These are phyloP conservation scores for Hansenula sp. DNA, from an alignment of 1,139 yeast species.

Conservation along the genomic window DNA sequence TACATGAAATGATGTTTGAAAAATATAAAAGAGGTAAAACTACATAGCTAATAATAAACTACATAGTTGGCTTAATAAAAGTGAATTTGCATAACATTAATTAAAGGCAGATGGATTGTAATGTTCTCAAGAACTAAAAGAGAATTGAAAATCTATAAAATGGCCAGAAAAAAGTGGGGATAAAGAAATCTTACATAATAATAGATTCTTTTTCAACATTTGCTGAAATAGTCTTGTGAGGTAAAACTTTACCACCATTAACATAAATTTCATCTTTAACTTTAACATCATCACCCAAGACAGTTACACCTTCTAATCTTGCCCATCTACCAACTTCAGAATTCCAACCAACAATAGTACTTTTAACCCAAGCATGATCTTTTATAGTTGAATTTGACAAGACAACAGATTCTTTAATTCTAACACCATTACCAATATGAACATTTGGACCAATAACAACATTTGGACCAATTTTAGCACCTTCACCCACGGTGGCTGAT, in stretches of 20 bases:
- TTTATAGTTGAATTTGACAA: conserved; percentile 87
- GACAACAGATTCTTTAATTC: conserved; percentile 93
- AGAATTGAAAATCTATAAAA: no score
- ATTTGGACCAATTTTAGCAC: conserved; percentile 96
- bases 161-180: no score
- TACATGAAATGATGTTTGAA: conserved; percentile 2
- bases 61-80: no score
- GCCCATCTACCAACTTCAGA: conserved; percentile 99
- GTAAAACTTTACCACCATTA: conserved; percentile 98
- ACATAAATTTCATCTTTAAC: conserved; percentile 98
- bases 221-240: conserved; percentile 94
- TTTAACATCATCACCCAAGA: conserved; percentile 98
- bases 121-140: no score
- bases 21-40: neutral
- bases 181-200: conserved; percentile 65
- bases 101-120: no score
- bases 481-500: conserved; percentile 86
- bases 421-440: conserved; percentile 95
- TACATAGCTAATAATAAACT: neutral
- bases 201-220: conserved; percentile 97
- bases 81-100: no score
- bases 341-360: conserved; percentile 99
- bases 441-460: conserved; percentile 98
- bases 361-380: conserved; percentile 97
- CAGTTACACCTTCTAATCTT: conserved; percentile 96